These are phyloP conservation scores for Amylocystis lapponica DNA, from an alignment of 768 basidiomycete species.

Conservation along the genomic window DNA sequence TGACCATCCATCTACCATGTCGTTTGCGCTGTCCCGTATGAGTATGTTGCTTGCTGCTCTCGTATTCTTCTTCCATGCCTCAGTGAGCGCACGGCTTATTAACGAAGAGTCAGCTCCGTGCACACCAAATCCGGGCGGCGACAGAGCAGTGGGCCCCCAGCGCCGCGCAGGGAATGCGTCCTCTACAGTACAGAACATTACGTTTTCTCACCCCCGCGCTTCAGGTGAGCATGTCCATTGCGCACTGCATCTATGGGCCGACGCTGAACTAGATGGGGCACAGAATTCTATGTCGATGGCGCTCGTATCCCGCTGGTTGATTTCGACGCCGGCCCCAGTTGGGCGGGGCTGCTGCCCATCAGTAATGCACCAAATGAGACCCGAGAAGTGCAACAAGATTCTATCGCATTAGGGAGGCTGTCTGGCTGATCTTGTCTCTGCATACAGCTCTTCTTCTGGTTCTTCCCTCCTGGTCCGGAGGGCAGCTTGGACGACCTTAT, in stretches of 20 bases:
- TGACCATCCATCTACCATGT: no score
- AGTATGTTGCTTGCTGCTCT: no score
- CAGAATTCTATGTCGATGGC: constrained; percentile 50
- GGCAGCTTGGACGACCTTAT: constrained; percentile 73
- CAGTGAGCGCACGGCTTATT: no score
- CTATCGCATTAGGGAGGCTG: no score
- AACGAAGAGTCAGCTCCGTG: no score
- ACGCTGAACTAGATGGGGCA: background rate
- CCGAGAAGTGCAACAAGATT: constrained; percentile 44
- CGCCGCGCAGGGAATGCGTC: no score
- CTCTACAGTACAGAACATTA: constrained; percentile 56
- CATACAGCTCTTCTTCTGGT: constrained; percentile 84
- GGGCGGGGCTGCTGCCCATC: constrained; percentile 71
- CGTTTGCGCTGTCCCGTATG: no score
- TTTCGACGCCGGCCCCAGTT: constrained; percentile 72
- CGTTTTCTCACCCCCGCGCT: constrained; percentile 62
- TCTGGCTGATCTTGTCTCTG: no score
- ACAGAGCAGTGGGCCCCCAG: constrained; percentile 30
- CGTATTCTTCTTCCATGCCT: no score
- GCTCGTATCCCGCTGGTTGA: constrained; percentile 58
- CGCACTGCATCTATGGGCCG: background rate
- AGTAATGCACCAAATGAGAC: constrained; percentile 56
- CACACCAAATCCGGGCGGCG: no score
- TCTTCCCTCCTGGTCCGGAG: constrained; percentile 72
- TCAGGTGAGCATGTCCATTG: constrained; percentile 36